Evolutionary conservation across 441 rosid species (phyloP).

Genomic region (California macrophylla): DNA sequence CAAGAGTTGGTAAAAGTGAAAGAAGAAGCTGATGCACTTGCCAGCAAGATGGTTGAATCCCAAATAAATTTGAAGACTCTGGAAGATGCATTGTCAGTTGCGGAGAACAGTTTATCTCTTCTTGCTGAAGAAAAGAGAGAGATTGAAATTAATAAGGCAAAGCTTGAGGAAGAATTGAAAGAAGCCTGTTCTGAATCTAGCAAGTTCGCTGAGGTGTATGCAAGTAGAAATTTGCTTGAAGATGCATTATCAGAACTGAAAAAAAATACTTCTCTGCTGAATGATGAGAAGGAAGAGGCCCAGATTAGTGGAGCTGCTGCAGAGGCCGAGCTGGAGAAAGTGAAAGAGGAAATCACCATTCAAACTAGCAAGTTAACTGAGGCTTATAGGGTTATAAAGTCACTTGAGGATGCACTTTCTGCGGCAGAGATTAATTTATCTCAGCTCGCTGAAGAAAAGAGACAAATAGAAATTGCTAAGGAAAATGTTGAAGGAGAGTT

Average conservation of each 20-base stretch:
- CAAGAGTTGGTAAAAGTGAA: constrained; percentile 42
- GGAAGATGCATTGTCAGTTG: constrained; percentile 48
- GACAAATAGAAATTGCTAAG: constrained; percentile 17
- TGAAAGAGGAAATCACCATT: constrained; percentile 36
- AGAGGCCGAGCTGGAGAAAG: constrained; percentile 46
- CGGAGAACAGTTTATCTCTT: constrained; percentile 6
- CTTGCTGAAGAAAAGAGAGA: constrained; percentile 18
- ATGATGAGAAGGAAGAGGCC: constrained; percentile 63
- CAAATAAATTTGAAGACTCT: constrained; percentile 35
- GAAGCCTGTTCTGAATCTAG: constrained; percentile 43
- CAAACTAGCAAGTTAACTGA: constrained; percentile 45
- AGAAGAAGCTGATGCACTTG: constrained; percentile 39
- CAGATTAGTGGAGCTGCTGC: constrained; percentile 37
- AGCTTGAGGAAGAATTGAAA: constrained; percentile 46
- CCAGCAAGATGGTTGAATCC: constrained; percentile 46
- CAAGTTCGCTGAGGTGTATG: constrained; percentile 45
- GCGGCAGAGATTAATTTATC: constrained; percentile 39
- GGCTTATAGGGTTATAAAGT: constrained; percentile 47
- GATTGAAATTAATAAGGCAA: constrained; percentile 18
- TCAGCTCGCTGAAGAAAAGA: constrained; percentile 17
- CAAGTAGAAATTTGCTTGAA: constrained; percentile 48
- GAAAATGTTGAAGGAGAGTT: constrained; percentile 44
- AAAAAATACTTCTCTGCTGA: constrained; percentile 38
- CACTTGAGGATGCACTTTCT: constrained; percentile 51
- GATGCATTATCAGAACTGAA: constrained; percentile 53